A percentile compares a stretch with the other conserved stretches of the same genome.
phyloP scores from a whole-genome alignment of 208 protist species.

The Dictyostelium gargantuum region DNA sequence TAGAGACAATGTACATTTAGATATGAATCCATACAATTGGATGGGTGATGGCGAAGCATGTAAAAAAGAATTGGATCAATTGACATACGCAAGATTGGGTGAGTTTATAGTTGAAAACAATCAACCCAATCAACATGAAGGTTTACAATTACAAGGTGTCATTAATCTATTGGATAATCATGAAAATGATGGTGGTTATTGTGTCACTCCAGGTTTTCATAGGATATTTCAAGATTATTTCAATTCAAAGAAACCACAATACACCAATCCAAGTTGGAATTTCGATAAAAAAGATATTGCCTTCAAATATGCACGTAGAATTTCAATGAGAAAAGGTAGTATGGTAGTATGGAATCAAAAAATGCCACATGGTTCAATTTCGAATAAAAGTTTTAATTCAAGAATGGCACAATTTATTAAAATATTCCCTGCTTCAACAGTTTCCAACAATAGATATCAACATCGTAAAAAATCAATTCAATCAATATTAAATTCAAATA shows the following conservation, averaged over 20 bases:
- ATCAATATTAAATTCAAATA: neutral
- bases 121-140: neutral
- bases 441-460: neutral
- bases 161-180: constrained; percentile 21
- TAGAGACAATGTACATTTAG: constrained; percentile 25
- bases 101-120: constrained; percentile 58
- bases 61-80: neutral
- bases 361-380: constrained; percentile 28
- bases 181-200: neutral
- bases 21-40: constrained; percentile 60
- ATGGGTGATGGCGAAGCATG: neutral
- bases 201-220: constrained; percentile 8
- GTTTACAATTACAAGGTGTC: constrained; percentile 8
- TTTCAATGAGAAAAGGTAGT: constrained; percentile 29
- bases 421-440: neutral
- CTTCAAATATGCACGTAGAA: neutral
- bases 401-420: constrained; percentile 54
- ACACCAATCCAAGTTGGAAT: neutral
- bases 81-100: neutral
- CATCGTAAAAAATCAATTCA: neutral
- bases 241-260: neutral
- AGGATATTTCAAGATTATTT: constrained; percentile 10
- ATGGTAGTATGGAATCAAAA: constrained; percentile 39
- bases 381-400: neutral
- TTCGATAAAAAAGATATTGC: constrained; percentile 1